Evolutionary conservation across 768 basidiomycete genomes (phyloP).

Genomic region (Clavaria fumosa): DNA sequence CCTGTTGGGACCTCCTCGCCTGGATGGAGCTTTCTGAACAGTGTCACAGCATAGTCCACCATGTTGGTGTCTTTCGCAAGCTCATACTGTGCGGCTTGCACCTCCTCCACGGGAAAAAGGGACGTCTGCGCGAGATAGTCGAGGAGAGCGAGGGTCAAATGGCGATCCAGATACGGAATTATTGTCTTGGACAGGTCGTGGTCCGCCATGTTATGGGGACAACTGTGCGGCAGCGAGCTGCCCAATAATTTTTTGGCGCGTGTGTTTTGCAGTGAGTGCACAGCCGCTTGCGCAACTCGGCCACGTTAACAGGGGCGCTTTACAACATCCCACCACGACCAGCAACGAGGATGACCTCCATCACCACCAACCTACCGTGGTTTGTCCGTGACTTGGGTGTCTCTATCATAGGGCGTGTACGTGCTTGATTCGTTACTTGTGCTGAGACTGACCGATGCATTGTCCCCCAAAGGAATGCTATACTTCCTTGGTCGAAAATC

Average conservation of each 20-base stretch:
- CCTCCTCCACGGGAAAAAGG: constrained; percentile 63
- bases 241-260: too few relatives aligned
- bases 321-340: neutral
- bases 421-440: constrained; percentile 8
- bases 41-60: constrained; percentile 80
- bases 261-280: too few relatives aligned
- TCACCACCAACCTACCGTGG: constrained; percentile 77
- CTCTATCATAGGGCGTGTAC: constrained; percentile 68
- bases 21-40: constrained; percentile 69
- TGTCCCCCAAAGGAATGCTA: constrained; percentile 65
- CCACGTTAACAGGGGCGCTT: constrained; percentile 1
- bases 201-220: constrained; percentile 68
- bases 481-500: constrained; percentile 71
- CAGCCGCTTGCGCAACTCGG: neutral
- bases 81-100: constrained; percentile 89
- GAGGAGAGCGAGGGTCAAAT: constrained; percentile 86
- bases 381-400: constrained; percentile 71
- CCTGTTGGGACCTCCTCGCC: constrained; percentile 55
- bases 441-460: neutral
- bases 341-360: constrained; percentile 43
- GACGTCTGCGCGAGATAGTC: constrained; percentile 68
- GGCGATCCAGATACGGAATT: constrained; percentile 86
- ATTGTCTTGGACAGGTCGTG: constrained; percentile 85
- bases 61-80: constrained; percentile 96
- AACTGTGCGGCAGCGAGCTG: too few relatives aligned